Evolutionary conservation across 352 stramenopile species (phyloP).

Genomic region (Phytophthora gonapodyides): DNA sequence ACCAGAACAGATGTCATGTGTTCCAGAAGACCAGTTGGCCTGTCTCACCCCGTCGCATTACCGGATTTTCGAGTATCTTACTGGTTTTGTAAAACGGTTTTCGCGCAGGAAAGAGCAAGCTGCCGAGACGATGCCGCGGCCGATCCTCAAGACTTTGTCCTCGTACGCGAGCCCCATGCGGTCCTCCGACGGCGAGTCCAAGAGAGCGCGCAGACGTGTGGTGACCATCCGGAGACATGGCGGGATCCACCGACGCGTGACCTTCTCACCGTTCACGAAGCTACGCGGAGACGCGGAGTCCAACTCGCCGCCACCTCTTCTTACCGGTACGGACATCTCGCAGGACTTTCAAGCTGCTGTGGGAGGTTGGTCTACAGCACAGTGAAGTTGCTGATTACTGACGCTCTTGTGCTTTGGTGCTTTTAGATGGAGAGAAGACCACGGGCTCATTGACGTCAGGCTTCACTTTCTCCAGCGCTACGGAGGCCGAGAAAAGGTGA

Average conservation of each 20-base stretch:
- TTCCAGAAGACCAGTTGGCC: neutral
- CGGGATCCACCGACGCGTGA: slow-evolving; percentile 50
- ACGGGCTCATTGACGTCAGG: slow-evolving; percentile 34
- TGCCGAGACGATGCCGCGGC: slow-evolving; percentile 39
- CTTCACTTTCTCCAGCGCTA: slow-evolving; percentile 47
- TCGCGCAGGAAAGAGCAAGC: neutral
- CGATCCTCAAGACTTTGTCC: slow-evolving; percentile 69
- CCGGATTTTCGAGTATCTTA: neutral
- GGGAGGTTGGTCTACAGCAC: neutral
- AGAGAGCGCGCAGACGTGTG: slow-evolving; percentile 19
- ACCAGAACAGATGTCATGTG: neutral
- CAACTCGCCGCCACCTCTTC: slow-evolving; percentile 6
- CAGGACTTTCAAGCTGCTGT: neutral
- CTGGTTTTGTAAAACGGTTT: neutral
- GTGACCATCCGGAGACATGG: slow-evolving; percentile 35
- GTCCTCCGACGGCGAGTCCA: slow-evolving; percentile 19
- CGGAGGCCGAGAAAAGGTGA: slow-evolving; percentile 38
- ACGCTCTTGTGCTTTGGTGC: neutral
- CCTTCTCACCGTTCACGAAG: slow-evolving; percentile 80
- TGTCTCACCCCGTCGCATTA: neutral
- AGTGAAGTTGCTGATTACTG: neutral
- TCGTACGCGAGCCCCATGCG: slow-evolving; percentile 34
- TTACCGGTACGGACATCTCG: slow-evolving; percentile 26
- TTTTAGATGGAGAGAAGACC: slow-evolving; percentile 24
- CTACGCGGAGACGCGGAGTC: slow-evolving; percentile 28